Evolutionary conservation across 495 filamentous ascomycete genomes (phyloP), one percentile per base, ranked within the genome.

Genomic region (Penicillium malachiteum): DNA sequence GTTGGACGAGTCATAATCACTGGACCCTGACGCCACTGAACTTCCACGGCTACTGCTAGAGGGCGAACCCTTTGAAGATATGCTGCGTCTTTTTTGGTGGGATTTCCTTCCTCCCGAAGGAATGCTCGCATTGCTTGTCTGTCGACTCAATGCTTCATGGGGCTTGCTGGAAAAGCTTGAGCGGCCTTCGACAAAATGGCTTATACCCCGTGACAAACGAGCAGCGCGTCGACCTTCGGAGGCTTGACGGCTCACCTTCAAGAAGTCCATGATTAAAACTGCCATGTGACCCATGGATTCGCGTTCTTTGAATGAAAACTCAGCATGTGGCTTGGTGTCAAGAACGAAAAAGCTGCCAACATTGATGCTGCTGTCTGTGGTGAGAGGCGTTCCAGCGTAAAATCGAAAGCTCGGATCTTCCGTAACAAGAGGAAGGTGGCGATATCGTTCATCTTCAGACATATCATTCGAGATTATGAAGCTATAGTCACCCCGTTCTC

Each of bases 281-380:
- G 81, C 78, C 57, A 88, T 74, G 8, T 68, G 66, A 2, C 65
- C 68, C 45, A 80, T 57, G 6, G 65, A 68, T 17, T 70, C 68
- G 51, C 65, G 71, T 40, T 80, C 72, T 14, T 50, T 47, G 2
- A 64, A 33, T 5, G 52, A 62, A 16, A 81, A 56, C 2, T 63
- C 62, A 33, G 66, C 39, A 13, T 68, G 75, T 10, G 71, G 67
- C 13, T 69, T 67, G 0, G 65, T 69, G 63, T 91, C 87, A 0
- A 89, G 66, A 9, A 88, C 74, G 55, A 85, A 89, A 41, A 89
- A 75, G 14, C 81, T 84, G 13, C 88, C 88, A 52, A 92, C 87
- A 30, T 85, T 84, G 57, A 89, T 81, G 12, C 85, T 87, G 21
- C 74, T 77, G 10, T 81, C 83, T 0, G 86, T 89, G 3, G 85